Base-by-base conservation (phyloP, 1,284 basidiomycete species). In the Cryptococcus sp. region DNA sequence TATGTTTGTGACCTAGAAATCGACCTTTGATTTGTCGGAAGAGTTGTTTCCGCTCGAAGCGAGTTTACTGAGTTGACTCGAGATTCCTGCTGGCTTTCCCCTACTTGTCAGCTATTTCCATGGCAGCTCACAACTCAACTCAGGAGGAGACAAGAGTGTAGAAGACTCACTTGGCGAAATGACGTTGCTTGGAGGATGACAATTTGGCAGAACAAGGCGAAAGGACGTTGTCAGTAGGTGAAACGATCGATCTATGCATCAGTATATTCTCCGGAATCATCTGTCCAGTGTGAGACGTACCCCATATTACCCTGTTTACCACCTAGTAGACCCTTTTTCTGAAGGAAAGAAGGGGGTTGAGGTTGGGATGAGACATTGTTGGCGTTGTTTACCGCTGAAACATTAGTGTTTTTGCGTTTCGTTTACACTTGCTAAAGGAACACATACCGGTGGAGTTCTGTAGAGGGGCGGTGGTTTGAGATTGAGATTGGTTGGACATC, bases 221-320 rank as follows among this genome's bases (percentile, higher is more conserved):
- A 78, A 94, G 83, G 72, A 94, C 80, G 69, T 88, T 89, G 72
- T 96, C 91, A 10, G 91, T 93, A 7, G 91, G 91, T 22, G 91
- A 93, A 62, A 88, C 78, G 63, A 82, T 90, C 48, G 80, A 81
- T 11, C 65, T 69, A 48, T 28, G 4, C 5, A 11, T 28, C 4
- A 28, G 28, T 5, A 28, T 28, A 36, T 28, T 13, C 11, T 37
- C 49, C n/a, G 22, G 32, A n/a, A 13, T 39, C 7, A 39, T 39
- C 14, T 19, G 7, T n/a, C 36, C 5, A n/a, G 7, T 23, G 42
- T 47, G 36, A 39, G 7, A 31, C 28, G 32, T 10, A 49, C 18
- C 23, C n/a, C 28, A 45, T 25, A 34, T 46, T 21, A 4, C 36
- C 36, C 36, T 56, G 55, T 22, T 57, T 54, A 28, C 55, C 58